Base-by-base conservation (phyloP, 2,329 filamentous ascomycete genomes). In the Paracorniculantispora psalliotae region DNA sequence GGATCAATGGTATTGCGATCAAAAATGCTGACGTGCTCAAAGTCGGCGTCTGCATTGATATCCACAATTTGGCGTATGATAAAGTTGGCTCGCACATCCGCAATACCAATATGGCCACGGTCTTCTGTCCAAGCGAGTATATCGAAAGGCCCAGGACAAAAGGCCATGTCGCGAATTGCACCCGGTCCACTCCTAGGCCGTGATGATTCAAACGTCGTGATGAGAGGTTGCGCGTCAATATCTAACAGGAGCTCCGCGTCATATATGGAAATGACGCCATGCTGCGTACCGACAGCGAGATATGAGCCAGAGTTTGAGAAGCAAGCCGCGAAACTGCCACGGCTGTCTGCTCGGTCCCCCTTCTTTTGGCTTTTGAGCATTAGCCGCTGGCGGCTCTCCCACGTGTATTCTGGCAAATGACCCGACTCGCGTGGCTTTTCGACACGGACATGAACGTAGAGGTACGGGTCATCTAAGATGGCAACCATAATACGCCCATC, bases 71-170 rank as follows among this genome's bases (percentile, higher is more conserved):
- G 90, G 48, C 87, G 84, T 54, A 84, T 80, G 49, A 81, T 77
- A 62, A 91, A 86, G 23, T 86, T 83, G 64, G 79, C 82, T 30
- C 90, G 82, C 52, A 90, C 75, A 71, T 94, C 90, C 5, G 88
- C 88, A 41, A 93, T 79, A 39, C 89, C 90, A 17, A 92, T 79
- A 59, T 86, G 81, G 3, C 88, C 89, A 63, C 90, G 87, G 67
- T 96, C 90, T 72, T 99, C 94, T 9, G 92, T 90, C 92, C 94
- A 97, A 7, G 96, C 89, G 43, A 99, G 77, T 19, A 99, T 82
- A 69, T 97, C 93, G 79, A 88, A 93, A 0, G 92, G 91, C 1
- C 90, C 89, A 0, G 93, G 92, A 4, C 90, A 92, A 70, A 99
- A 99, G 1, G 88, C 82, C 89, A 97, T 96, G 62, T 92, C 91